These are phyloP conservation scores for Hirsutella rhossiliensis DNA, from an alignment of 2,329 filamentous ascomycete species.

Conservation along the genomic window DNA sequence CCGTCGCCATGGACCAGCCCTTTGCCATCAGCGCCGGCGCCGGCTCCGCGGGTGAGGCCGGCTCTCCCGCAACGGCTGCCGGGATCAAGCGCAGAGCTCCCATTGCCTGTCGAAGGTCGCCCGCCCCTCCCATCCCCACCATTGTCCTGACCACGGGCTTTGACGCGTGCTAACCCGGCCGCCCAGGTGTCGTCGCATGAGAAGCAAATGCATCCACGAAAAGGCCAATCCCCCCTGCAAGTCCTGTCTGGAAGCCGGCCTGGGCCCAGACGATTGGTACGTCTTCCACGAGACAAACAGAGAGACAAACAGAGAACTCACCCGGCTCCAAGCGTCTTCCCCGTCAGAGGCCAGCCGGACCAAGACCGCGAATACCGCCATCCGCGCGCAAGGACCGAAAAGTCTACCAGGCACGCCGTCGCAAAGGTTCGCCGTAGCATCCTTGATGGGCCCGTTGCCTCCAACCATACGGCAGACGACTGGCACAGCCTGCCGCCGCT, in stretches of 20 bases:
- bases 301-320: slow-evolving; percentile 6
- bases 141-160: neutral
- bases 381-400: slow-evolving; percentile 37
- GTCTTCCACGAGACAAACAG: neutral
- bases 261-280: slow-evolving; percentile 36
- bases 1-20: too few species aligned
- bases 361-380: slow-evolving; percentile 44
- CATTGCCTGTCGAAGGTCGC: neutral
- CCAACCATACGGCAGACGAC: slow-evolving; percentile 19
- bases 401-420: slow-evolving; percentile 25
- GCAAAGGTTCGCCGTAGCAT: slow-evolving; percentile 22
- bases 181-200: slow-evolving; percentile 42
- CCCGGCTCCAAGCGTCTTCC: slow-evolving; percentile 30
- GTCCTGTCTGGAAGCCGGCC: slow-evolving; percentile 36
- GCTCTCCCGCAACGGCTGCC: neutral
- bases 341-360: slow-evolving; percentile 39
- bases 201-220: slow-evolving; percentile 43
- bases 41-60: too few species aligned
- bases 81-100: neutral
- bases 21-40: too few species aligned
- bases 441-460: slow-evolving; percentile 15
- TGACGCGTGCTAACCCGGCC: neutral
- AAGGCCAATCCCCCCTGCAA: slow-evolving; percentile 36
- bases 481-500: slow-evolving; percentile 40
- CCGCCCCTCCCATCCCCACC: neutral